Evolutionary conservation across 148 eudicot species (phyloP), one percentile per base, ranked within the genome.

Genomic region (Camellia granthamiana): DNA sequence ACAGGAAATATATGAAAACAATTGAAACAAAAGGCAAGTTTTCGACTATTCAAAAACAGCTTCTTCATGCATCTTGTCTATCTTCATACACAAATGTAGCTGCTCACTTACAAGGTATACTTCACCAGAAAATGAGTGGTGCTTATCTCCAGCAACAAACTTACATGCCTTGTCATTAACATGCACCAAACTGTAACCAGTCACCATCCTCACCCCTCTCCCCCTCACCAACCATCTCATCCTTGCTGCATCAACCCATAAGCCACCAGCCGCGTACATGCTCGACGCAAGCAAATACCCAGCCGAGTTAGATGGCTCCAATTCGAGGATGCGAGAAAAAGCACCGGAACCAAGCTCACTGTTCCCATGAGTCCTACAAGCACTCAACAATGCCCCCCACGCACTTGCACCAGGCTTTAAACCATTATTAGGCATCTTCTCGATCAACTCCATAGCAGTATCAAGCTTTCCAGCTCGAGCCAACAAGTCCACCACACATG

Each of bases 401-500:
- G 38, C 81, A 72, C 90, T 92, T 38, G 90, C 87, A 62, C 87
- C 82, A 14, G 76, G 89, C 79, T 84, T 86, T 21, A 83, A 56
- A 66, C 83, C 77, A 51, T 80, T 84, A 19, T 87, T 86, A 30
- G 38, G 38, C 85, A 92, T 80, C 10, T 73, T 63, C 78, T 85
- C 76, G 16, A 93, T 85, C 76, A 95, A 41, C 42, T 89, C 88
- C 83, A 84, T 69, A 38, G 96, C 96, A 70, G 51, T 77, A 51
- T 90, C 91, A 47, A 95, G 84, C 68, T 85, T 85, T 66, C 97
- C 98, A 66, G 91, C 88, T 41, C 98, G 84, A 51, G 93, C 92
- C 70, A 95, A 78, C 88, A 93, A 83, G 79, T 95, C 97, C 61
- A 95, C 92, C 59, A 95, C 49, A 83, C 98, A 91, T 18, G 97